Base-by-base conservation (phyloP, 306 rosid species). In the Rosa rugosa region DNA sequence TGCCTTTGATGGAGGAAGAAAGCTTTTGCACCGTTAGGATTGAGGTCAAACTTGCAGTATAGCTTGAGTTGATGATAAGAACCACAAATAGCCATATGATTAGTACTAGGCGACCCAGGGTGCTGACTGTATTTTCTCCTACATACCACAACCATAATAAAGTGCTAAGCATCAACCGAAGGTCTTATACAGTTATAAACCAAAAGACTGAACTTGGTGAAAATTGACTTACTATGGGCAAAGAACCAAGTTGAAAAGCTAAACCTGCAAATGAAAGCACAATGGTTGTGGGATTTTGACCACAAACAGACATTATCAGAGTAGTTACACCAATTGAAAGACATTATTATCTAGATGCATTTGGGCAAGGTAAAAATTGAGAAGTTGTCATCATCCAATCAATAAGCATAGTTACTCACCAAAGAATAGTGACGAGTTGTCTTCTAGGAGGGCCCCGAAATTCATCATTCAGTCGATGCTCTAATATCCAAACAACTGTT, bases 31-130 rank as follows among this genome's bases (percentile, higher is more conserved):
- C 99, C 38, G 99, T 96, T 78, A 96, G 96, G 88, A 96, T 96
- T 79, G 99, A 96, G 74, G 98, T 96, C 86, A 96, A 82, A 81
- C 94, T 96, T 66, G 99, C 99, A 2, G 98, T 93, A 88, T 96
- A 96, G 91, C 98, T 96, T 7, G 99, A 96, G 83, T 79, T 93
- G 56, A 96, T 89, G 83, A 96, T 96, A 25, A 96, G 97, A 75
- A 96, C 94, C 49, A 96, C 97, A 82, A 96, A 96, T 56, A 96
- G 72, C 99, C 99, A 96, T 84, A 93, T 82, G 16, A 96, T 73
- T 71, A 96, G 87, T 78, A 96, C 98, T 10, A 88, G 6, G 59
- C 99, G 97, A 51, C 98, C 99, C 0, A 91, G 92, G 34, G 93
- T 88, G 92, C 99, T 93, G 80, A 96, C 86, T 79, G 96, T 96